Base-by-base conservation (phyloP, 2,329 filamentous ascomycete genomes). In the Cercospora sp. region DNA sequence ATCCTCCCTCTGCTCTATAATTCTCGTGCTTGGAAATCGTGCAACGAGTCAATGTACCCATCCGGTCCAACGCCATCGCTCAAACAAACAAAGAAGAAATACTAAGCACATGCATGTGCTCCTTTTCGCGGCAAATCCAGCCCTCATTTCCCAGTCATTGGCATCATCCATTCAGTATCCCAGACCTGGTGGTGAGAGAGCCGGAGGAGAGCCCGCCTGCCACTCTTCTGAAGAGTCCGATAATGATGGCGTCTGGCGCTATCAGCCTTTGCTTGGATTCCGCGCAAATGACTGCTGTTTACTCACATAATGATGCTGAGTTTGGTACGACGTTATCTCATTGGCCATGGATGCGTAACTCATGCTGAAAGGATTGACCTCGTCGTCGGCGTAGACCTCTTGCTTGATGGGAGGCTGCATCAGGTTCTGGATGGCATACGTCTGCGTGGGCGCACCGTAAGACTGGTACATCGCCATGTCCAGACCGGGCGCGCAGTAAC, bases 221-320 rank as follows among this genome's bases (percentile, higher is more conserved):
- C 89, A 91, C 78, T 88, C 86, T 75, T 91, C 89, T 79, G 71
- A 91, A 30, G 88, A 90, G 78, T 91, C 89, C 75, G 89, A 91
- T 74, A 93, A 87, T 77, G 91, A 89, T 81, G 91, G 91, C 79
- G 91, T 93, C 91, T 93, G 82, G 68, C 59, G 63, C 58, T 48
- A 74, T 77, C 73, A 78, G 75, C 73, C 73, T 68, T 66, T 73
- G 68, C 68, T 68, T 59, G 68, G 71, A 65, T 68, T 60, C 66
- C 71, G 66, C 61, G 71, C 55, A 62, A 69, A 67, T 63, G 69
- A 68, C 71, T 65, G 70, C 64, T 68, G 68, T 69, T 62, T 89
- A 77, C 76, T 78, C 75, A 93, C 91, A 87, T 91, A 90, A 85
- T 89, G 87, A 80, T 87, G 86, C 79, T 87, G 87, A 60, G 74